Conservation (phyloP, 2,329 filamentous ascomycete species). For the Hypoxylon sp. region DNA sequence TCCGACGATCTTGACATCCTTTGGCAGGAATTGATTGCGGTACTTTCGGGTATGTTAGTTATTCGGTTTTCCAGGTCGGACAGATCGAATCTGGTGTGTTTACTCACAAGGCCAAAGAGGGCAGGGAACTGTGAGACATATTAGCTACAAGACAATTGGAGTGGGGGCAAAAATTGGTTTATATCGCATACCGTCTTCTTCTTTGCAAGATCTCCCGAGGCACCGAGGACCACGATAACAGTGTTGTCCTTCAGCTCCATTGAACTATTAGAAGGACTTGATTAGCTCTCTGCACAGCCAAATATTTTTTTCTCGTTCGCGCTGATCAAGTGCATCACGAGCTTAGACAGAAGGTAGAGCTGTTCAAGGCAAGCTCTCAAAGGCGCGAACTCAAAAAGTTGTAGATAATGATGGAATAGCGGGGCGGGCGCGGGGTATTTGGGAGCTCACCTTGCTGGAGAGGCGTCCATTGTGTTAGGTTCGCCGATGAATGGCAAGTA, state of each 20-base stretch:
- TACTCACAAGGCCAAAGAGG: conserved; percentile 93
- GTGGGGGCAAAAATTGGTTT: conserved; percentile 23
- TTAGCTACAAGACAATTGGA: conserved; percentile 49
- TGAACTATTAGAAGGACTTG: conserved; percentile 67
- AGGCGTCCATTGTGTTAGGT: conserved; percentile 50
- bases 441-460: conserved; percentile 53
- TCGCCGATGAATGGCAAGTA: conserved; percentile 19
- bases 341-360: conserved; percentile 6
- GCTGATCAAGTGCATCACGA: conserved; percentile 4
- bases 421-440: conserved; percentile 53
- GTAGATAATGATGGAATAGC: conserved; percentile 49
- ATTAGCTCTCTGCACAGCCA: conserved; percentile 56
- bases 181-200: conserved; percentile 90
- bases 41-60: conserved; percentile 70
- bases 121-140: conserved; percentile 82
- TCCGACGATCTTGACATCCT: conserved; percentile 96
- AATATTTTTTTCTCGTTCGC: conserved; percentile 11
- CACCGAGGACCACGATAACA: conserved; percentile 94
- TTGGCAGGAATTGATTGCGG: conserved; percentile 98
- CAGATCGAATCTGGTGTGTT: conserved; percentile 25
- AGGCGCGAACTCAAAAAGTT: conserved; percentile 35
- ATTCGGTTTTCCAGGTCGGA: conserved; percentile 1
- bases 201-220: conserved; percentile 97
- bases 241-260: conserved; percentile 99
- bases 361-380: conserved; percentile 31